Evolutionary conservation across 495 filamentous ascomycete genomes (phyloP).

Genomic region (Aspergillus carlsbadensis): DNA sequence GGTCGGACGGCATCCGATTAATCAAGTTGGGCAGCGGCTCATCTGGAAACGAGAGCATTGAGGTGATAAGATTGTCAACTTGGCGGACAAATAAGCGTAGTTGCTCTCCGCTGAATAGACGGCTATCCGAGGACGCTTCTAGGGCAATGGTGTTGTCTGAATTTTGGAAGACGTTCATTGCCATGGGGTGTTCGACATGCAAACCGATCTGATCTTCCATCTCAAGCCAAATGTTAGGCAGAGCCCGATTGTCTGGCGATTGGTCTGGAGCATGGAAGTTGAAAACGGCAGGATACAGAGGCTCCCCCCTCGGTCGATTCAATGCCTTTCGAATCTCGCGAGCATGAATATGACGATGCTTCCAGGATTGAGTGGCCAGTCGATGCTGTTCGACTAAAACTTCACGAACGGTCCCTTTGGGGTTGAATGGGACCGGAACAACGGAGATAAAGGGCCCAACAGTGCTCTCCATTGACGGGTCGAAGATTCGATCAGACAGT

Average conservation of each 20-base stretch:
- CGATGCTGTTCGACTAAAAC: conserved; percentile 24
- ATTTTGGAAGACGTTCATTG: conserved; percentile 29
- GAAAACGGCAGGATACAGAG: conserved; percentile 35
- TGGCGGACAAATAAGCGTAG: conserved; percentile 30
- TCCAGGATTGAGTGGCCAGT: conserved; percentile 24
- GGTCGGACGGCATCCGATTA: conserved; percentile 16
- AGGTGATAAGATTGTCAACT: conserved; percentile 26
- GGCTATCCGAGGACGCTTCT: conserved; percentile 26
- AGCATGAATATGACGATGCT: conserved; percentile 28
- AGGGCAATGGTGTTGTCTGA: conserved; percentile 18
- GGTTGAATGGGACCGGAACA: conserved; percentile 31
- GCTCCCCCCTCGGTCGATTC: conserved; percentile 20
- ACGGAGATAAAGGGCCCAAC: conserved; percentile 34
- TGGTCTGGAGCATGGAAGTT: conserved; percentile 24
- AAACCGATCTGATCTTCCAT: conserved; percentile 28
- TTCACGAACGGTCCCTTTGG: conserved; percentile 19
- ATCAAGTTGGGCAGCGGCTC: conserved; percentile 17
- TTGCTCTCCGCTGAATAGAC: conserved; percentile 26
- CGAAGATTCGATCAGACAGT: conserved; percentile 29
- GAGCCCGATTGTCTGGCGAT: not conserved
- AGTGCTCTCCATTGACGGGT: conserved; percentile 23
- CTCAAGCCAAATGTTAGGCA: conserved; percentile 20
- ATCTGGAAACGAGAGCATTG: conserved; percentile 28
- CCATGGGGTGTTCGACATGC: conserved; percentile 37
- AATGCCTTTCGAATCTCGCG: conserved; percentile 29